Percentiles rank a stretch among this genome's conserved stretches.
These are phyloP conservation scores for Salicornia ramosissima DNA, from an alignment of 148 eudicot genomes.

Conservation along the genomic window DNA sequence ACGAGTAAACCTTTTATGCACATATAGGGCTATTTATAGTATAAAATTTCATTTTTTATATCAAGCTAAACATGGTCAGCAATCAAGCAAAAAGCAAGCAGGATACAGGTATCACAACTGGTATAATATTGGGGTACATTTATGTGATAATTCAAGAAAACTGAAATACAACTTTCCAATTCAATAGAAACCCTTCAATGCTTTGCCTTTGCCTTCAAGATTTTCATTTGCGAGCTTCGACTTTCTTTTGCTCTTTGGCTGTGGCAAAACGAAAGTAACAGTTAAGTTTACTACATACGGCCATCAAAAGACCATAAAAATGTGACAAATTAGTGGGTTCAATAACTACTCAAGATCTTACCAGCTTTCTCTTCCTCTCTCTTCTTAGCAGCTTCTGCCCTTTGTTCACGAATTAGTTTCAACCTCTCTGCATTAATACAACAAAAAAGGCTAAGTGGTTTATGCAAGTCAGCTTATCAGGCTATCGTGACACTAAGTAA, in stretches of 20 bases:
- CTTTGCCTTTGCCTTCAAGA: conserved; percentile 12
- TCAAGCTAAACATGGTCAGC: conserved; percentile 14
- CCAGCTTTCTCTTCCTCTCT: conserved; percentile 94
- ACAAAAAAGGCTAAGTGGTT: not conserved
- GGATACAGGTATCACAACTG: conserved; percentile 2
- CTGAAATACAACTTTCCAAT: not conserved
- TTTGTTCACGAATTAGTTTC: conserved; percentile 79
- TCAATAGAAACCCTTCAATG: not conserved
- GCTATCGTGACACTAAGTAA: too few species aligned
- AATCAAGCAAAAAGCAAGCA: conserved; percentile 1
- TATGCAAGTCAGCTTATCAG: not conserved
- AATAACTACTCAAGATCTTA: conserved; percentile 23
- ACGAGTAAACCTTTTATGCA: too few species aligned
- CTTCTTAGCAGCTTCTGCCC: conserved; percentile 90
- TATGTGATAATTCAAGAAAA: conserved; percentile 12
- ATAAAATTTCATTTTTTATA: too few species aligned
- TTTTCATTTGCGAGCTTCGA: conserved; percentile 70
- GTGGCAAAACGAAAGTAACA: too few species aligned
- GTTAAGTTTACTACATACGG: not conserved
- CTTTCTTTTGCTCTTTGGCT: conserved; percentile 95
- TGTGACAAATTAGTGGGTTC: not conserved
- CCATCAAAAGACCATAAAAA: not conserved
- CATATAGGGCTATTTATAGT: too few species aligned
- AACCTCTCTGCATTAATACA: conserved; percentile 55
- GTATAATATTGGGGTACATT: conserved; percentile 5